phyloP scores from a whole-genome alignment of 805 yeast genomes.

The Wickerhamiella spandovensis region DNA sequence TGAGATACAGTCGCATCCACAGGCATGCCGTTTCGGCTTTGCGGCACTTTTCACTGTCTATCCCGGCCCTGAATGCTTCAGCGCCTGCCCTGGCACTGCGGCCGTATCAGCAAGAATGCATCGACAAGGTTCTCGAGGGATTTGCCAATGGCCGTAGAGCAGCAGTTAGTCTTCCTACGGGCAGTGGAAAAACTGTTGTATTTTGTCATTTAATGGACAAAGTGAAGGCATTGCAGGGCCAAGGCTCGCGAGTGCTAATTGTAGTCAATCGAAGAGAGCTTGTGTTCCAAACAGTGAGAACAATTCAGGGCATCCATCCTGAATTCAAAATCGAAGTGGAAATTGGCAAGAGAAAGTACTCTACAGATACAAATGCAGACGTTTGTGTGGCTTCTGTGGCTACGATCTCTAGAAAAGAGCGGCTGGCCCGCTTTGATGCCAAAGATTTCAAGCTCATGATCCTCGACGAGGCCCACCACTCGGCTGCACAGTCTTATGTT shows the following conservation, averaged over 20 bases:
- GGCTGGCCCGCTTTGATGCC: constrained; percentile 45
- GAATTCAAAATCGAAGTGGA: constrained; percentile 46
- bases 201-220: constrained; percentile 27
- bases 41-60: not conserved
- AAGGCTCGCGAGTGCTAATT: constrained; percentile 35
- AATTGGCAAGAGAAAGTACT: constrained; percentile 38
- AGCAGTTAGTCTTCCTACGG: constrained; percentile 82
- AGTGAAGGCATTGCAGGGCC: constrained; percentile 24
- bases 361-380: constrained; percentile 36
- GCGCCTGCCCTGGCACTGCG: not conserved
- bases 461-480: constrained; percentile 88
- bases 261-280: constrained; percentile 75
- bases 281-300: constrained; percentile 50
- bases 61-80: not conserved
- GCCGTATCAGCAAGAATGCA: constrained; percentile 58
- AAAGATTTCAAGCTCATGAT: constrained; percentile 55
- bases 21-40: no score
- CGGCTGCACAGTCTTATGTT: constrained; percentile 57
- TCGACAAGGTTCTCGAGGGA: constrained; percentile 39
- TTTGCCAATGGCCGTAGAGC: constrained; percentile 40
- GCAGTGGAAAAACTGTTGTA: constrained; percentile 87
- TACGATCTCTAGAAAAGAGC: constrained; percentile 35
- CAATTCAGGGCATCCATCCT: constrained; percentile 38
- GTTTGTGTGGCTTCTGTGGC: constrained; percentile 70
- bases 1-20: no score